Evolutionary conservation across 2,329 filamentous ascomycete genomes (phyloP).

Genomic region (Furcasterigmium sp.): DNA sequence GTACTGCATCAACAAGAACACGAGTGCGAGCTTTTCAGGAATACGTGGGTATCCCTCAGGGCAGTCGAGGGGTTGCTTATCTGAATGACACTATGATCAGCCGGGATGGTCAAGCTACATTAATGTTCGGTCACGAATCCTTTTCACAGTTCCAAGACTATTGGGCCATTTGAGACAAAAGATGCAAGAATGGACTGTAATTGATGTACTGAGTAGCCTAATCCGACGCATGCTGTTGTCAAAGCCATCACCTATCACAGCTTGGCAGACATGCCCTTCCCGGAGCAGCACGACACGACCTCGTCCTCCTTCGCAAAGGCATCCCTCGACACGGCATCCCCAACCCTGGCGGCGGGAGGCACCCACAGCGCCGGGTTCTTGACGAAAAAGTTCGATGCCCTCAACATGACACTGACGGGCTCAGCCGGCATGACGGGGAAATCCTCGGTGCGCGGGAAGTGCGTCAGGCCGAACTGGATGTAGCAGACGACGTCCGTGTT

Average conservation of each 20-base stretch:
- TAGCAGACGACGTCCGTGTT: slow-evolving; percentile 53
- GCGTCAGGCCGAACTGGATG: slow-evolving; percentile 50
- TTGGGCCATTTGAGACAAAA: no score
- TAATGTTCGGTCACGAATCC: no score
- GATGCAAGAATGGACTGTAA: no score
- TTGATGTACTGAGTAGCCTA: no score
- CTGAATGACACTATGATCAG: no score
- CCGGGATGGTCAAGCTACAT: no score
- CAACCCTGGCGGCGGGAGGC: slow-evolving; percentile 9
- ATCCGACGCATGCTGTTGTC: not conserved
- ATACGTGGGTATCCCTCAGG: no score
- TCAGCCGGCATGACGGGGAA: slow-evolving; percentile 57
- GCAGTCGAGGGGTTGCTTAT: no score
- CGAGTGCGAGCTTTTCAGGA: no score
- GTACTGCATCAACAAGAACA: no score
- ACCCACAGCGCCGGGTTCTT: slow-evolving; percentile 38
- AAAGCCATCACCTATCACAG: not conserved
- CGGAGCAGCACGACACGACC: not conserved
- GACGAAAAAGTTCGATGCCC: slow-evolving; percentile 46
- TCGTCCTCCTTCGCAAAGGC: not conserved
- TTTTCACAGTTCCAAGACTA: no score
- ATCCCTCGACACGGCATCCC: slow-evolving; percentile 1
- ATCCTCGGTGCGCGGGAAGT: slow-evolving; percentile 49
- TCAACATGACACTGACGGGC: slow-evolving; percentile 42
- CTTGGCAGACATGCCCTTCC: not conserved